A percentile compares a stretch with the other conserved stretches of the same genome.
Evolutionary conservation across 805 yeast genomes (phyloP).

Genomic region (Lachancea thermotolerans): DNA sequence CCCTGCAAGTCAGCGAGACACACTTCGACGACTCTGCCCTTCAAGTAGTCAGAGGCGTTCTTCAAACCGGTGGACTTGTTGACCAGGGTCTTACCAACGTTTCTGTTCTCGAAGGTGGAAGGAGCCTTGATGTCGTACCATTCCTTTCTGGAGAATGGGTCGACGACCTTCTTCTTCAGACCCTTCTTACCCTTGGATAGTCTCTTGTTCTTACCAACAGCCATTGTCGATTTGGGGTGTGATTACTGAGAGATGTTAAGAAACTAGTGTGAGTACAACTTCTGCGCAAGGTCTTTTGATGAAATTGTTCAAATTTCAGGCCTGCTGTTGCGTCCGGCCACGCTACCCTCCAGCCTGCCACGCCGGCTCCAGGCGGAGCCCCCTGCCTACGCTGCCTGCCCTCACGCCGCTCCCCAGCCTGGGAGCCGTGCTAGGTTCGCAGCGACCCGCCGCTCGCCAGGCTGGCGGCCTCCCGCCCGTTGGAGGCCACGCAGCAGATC

Average conservation of each 20-base stretch:
- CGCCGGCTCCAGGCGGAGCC: background rate
- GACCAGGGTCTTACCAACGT: conserved; percentile 96
- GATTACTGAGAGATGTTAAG: conserved; percentile 1
- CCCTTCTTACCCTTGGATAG: conserved; percentile 91
- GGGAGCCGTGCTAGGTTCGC: too few relatives aligned
- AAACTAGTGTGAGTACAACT: background rate
- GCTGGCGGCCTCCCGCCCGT: too few relatives aligned
- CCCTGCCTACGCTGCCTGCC: too few relatives aligned
- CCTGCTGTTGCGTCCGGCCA: background rate
- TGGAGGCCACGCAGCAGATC: too few relatives aligned
- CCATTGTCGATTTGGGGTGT: conserved; percentile 38
- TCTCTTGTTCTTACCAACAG: conserved; percentile 85
- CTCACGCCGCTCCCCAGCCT: too few relatives aligned
- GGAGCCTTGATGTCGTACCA: conserved; percentile 99
- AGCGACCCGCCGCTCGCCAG: too few relatives aligned
- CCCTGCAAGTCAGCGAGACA: conserved; percentile 97
- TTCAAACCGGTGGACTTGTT: conserved; percentile 98
- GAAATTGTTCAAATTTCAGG: conserved; percentile 2
- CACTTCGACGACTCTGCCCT: conserved; percentile 96
- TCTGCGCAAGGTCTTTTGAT: background rate
- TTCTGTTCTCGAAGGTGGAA: conserved; percentile 96
- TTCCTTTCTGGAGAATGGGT: conserved; percentile 99
- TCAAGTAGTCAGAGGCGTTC: conserved; percentile 96
- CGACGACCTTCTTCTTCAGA: conserved; percentile 97
- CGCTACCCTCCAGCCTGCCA: background rate